A percentile compares a stretch with the other conserved stretches of the same genome.
phyloP scores from a whole-genome alignment of 2,329 filamentous ascomycete genomes.

The Neopestalotiopsis clavispora region DNA sequence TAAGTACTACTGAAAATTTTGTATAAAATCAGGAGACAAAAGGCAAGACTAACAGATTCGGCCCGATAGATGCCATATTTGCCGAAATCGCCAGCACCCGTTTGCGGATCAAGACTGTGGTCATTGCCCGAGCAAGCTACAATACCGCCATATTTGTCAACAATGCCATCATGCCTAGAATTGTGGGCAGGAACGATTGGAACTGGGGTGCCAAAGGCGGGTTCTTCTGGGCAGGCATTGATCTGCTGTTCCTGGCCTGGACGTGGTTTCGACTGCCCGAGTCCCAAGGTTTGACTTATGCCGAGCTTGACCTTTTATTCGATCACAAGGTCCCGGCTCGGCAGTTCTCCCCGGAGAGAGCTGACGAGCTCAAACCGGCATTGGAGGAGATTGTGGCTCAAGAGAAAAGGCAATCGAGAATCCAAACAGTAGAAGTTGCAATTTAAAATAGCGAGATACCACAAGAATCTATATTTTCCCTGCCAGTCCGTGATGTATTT shows the following conservation, averaged over 20 bases:
- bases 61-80: slow-evolving; percentile 4
- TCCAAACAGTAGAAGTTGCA: slow-evolving; percentile 2
- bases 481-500: too few species aligned
- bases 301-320: slow-evolving; percentile 19
- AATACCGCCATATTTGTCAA: slow-evolving; percentile 15
- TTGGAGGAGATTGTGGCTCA: slow-evolving; percentile 7
- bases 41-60: too few species aligned
- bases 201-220: slow-evolving; percentile 18
- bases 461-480: too few species aligned
- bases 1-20: too few species aligned
- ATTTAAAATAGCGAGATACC: background rate
- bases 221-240: slow-evolving; percentile 20
- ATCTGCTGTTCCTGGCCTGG: slow-evolving; percentile 16
- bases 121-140: slow-evolving; percentile 18
- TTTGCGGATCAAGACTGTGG: slow-evolving; percentile 17
- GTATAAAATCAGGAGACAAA: too few species aligned
- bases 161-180: slow-evolving; percentile 19
- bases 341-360: slow-evolving; percentile 14
- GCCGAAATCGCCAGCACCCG: slow-evolving; percentile 19
- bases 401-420: slow-evolving; percentile 6
- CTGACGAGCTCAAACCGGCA: slow-evolving; percentile 7
- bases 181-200: slow-evolving; percentile 17
- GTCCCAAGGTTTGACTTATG: slow-evolving; percentile 15
- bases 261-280: slow-evolving; percentile 20
- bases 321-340: slow-evolving; percentile 18